Evolutionary conservation across 75 land plant genomes (phyloP).

Genomic region (Picea glauca): DNA sequence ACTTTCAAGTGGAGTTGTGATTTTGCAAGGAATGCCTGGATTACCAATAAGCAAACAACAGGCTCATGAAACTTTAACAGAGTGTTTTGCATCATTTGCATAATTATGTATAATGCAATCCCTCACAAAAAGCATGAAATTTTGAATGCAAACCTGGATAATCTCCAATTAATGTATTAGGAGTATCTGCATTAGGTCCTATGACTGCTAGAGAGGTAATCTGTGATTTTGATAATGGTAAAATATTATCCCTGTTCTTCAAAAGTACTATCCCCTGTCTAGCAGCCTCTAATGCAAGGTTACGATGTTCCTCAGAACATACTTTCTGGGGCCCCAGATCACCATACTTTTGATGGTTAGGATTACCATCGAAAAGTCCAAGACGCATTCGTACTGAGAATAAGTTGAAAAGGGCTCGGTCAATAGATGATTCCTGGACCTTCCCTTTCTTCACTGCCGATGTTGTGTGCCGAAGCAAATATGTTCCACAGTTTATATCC

Average conservation of each 20-base stretch:
- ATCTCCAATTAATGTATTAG: conserved; percentile 55
- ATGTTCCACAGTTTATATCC: conserved; percentile 92
- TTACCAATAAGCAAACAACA: no score
- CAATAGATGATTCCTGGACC: conserved; percentile 53
- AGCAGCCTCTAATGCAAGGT: conserved; percentile 84
- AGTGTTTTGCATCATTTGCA: no score
- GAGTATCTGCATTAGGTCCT: conserved; percentile 74
- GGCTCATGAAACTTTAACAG: no score
- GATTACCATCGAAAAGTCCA: conserved; percentile 75
- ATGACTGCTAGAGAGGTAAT: conserved; percentile 61
- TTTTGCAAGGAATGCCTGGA: conserved; percentile 78
- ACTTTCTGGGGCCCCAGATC: conserved; percentile 52
- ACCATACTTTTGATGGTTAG: conserved; percentile 26
- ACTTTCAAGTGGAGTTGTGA: conserved; percentile 45
- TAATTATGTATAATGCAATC: no score
- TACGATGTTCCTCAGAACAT: conserved; percentile 60
- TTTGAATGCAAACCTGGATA: conserved; percentile 51
- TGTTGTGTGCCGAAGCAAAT: conserved; percentile 50
- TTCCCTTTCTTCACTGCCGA: conserved; percentile 59
- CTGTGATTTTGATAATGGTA: conserved; percentile 44
- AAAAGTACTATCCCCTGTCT: conserved; percentile 86
- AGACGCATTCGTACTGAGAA: conserved; percentile 70
- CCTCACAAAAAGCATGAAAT: neutral
- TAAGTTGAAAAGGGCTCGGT: conserved; percentile 67
- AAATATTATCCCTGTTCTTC: conserved; percentile 56